Conservation (phyloP, 2,329 filamentous ascomycete species). For the Colletotrichum gigasporum region DNA sequence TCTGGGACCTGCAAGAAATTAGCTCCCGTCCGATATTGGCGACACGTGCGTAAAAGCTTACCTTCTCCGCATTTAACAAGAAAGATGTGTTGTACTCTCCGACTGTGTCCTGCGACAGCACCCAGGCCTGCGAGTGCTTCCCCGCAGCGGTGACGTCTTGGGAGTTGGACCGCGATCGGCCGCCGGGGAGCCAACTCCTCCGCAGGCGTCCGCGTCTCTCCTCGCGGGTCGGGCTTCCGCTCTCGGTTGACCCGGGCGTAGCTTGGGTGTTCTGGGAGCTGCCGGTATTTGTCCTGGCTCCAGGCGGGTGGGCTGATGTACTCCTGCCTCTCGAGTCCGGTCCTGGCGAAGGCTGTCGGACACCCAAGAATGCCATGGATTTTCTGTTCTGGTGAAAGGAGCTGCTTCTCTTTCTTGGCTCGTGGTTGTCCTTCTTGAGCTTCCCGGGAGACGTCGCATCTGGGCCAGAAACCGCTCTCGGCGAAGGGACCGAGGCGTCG, state of each 20-base stretch:
- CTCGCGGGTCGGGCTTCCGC: conserved; percentile 52
- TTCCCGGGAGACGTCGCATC: conserved; percentile 33
- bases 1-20: conserved; percentile 63
- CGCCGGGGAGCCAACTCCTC: conserved; percentile 64
- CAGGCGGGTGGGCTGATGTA: conserved; percentile 57
- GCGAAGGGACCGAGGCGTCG: conserved; percentile 2
- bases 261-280: conserved; percentile 29
- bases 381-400: conserved; percentile 41
- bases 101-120: conserved; percentile 60
- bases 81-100: conserved; percentile 66
- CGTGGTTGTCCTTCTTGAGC: conserved; percentile 43
- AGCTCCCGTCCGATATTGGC: conserved; percentile 28
- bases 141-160: conserved; percentile 39
- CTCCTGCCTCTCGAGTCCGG: conserved; percentile 54
- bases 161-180: conserved; percentile 60
- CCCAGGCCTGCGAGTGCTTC: conserved; percentile 56
- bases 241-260: conserved; percentile 46
- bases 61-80: conserved; percentile 65
- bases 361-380: conserved; percentile 35
- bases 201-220: conserved; percentile 54
- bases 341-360: conserved; percentile 43
- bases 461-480: conserved; percentile 11
- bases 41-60: conserved; percentile 40
- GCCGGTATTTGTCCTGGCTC: conserved; percentile 32
- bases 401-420: conserved; percentile 42